Base-by-base conservation (phyloP, 164 flowering plant species). In the Amborella trichopoda region DNA sequence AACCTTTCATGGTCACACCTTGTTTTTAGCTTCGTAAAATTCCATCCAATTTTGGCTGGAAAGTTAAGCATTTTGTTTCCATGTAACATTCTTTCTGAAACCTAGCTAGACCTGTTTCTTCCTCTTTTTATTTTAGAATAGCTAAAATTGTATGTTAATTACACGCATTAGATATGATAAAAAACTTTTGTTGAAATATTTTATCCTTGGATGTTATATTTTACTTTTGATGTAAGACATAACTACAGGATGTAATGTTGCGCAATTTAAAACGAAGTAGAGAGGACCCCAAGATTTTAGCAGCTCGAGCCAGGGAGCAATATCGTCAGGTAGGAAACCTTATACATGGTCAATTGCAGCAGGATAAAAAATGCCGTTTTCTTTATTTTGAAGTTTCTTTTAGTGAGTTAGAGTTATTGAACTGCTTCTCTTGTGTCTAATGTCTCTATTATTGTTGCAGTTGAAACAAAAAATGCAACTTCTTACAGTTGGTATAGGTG, bases 271-370 rank as follows among this genome's bases (percentile, higher is more conserved):
- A 65, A 49, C 63, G 44, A 52, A 69, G 78, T 44, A 58, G 54
- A 26, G 86, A 72, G 36, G 83, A 91, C 58, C 88, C 94, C 37
- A 53, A 66, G 56, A 80, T 72, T 25, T 66, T 80, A 68, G 99
- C 99, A 70, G 94, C 96, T 50, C 71, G 77, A 54, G 54, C 86
- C 28, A 77, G 78, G 64, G 86, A 84, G 46, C 82, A 78, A 46
- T 91, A 87, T 60, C 54, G 59, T 34, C 74, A 77, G 85, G 99
- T 87, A 63, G 18, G 41, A 34, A 24, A 40, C 49, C 19, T 1
- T 23, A 27, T 46, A n/a, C 6, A 25, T 44, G n/a, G 25, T 19
- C 28, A 18, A 32, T 19, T 24, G 5, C 22, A n/a, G 22, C 25
- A 12, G 27, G 45, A 50, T 3, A 2, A 26, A 23, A 38, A 27